Evolutionary conservation across 2,329 filamentous ascomycete species (phyloP).

Genomic region (Colletotrichum sp.): DNA sequence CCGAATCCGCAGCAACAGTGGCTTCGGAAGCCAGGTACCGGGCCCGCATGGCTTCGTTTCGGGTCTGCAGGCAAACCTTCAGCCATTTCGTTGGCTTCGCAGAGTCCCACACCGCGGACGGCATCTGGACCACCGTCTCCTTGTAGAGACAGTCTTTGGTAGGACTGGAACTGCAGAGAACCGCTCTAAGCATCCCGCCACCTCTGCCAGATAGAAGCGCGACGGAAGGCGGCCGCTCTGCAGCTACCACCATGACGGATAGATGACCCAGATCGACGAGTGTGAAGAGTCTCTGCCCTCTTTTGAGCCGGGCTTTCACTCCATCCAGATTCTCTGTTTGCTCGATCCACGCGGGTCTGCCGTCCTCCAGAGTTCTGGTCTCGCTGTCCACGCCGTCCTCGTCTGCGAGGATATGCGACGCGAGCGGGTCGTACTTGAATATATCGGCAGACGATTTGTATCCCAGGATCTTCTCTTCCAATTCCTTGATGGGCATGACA

Average conservation of each 20-base stretch:
- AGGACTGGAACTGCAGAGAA: not conserved
- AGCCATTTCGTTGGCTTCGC: not conserved
- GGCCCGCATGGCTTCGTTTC: not conserved
- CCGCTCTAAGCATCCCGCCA: not conserved
- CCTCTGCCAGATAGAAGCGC: not conserved
- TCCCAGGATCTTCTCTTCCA: not conserved
- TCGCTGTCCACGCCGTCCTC: not conserved
- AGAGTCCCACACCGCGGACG: not conserved
- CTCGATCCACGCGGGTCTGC: not conserved
- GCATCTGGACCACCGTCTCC: not conserved
- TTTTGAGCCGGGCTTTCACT: not conserved
- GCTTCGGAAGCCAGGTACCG: not conserved
- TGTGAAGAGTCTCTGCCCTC: not conserved
- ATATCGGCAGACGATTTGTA: not conserved
- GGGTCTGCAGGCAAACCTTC: not conserved
- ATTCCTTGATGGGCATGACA: not conserved
- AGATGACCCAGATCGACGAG: not conserved
- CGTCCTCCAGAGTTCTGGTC: not conserved
- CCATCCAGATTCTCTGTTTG: not conserved
- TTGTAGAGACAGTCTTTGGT: not conserved
- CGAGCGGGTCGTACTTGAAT: not conserved
- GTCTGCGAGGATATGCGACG: not conserved
- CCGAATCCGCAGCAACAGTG: accelerated
- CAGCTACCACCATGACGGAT: not conserved
- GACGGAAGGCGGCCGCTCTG: not conserved